Evolutionary conservation across 371 early-diverging fungal species (phyloP), one percentile per base, ranked within the genome.

Genomic region (Rhizopus stolonifer): DNA sequence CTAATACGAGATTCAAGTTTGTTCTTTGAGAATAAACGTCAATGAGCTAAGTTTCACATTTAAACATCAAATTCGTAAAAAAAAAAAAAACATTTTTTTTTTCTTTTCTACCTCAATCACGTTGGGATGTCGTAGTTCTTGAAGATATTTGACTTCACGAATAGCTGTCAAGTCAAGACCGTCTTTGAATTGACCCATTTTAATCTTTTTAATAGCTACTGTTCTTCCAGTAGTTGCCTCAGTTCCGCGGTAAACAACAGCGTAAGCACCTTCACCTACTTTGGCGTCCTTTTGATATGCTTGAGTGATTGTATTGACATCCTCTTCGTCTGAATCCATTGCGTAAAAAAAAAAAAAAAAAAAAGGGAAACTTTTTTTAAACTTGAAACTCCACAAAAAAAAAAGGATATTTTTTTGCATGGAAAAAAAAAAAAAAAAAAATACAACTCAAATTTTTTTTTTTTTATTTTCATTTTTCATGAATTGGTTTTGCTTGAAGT

Each of bases 181-280:
- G 69, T 90, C 90, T 69, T 86, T 90, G 67, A 89, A 88, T 55
- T 88, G 87, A 2, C 89, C 91, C 51, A 90, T 72, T 68, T 96
- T 96, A 77, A 98, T 94, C 77, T 94, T 94, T 69, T 98, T 98
- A 49, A 98, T 92, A 56, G 98, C 96, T 17, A 95, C 91, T 19
- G 63, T 75, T 31, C 88, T 78, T 7, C 84, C 81, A 3, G 88
- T 89, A 10, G 68, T 60, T 3, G 70, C 34, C 39, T 77, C 72
- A 4, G 56, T 74, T 13, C 95, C 95, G 52, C 80, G 67, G 64
- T 93, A 95, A 0, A 97, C 95, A 13, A 91, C 92, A 50, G 98
- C 98, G 60, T 93, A 97, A 36, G 95, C 92, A 68, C 98, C 98
- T 69, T 95, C 95, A 54, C 98, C 98, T 50, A 97, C 83, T 74